A percentile compares a stretch with the other conserved stretches of the same genome.
These are phyloP conservation scores for Cladophialophora immunda DNA, from an alignment of 2,329 filamentous ascomycete species.

Conservation along the genomic window DNA sequence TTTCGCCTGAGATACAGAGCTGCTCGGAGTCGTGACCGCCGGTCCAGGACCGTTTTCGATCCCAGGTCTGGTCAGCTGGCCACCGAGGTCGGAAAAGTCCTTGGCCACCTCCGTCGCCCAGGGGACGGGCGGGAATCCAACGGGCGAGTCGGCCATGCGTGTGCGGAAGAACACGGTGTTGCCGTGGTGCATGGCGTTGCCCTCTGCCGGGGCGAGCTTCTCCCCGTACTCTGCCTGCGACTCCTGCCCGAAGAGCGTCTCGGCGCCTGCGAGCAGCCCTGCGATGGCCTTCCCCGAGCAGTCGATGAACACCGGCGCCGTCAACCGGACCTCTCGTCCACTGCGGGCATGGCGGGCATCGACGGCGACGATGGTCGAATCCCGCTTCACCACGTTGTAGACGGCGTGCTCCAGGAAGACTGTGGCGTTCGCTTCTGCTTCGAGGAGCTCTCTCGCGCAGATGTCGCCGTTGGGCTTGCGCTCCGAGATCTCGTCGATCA, in stretches of 20 bases:
- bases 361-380: slow-evolving; percentile 12
- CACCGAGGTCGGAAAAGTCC: slow-evolving; percentile 20
- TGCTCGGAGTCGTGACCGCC: neutral
- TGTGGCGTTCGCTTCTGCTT: slow-evolving; percentile 17
- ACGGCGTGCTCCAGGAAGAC: slow-evolving; percentile 23
- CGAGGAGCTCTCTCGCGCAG: slow-evolving; percentile 12
- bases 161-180: slow-evolving; percentile 29
- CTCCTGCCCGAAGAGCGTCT: slow-evolving; percentile 26
- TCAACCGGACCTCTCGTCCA: slow-evolving; percentile 18
- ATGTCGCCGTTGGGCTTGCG: slow-evolving; percentile 23
- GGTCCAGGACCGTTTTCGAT: slow-evolving; percentile 20
- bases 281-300: slow-evolving; percentile 21
- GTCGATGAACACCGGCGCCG: slow-evolving; percentile 20
- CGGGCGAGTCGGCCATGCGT: slow-evolving; percentile 2
- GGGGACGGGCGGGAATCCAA: slow-evolving; percentile 18
- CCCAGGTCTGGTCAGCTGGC: slow-evolving; percentile 15
- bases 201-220: slow-evolving; percentile 62
- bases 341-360: slow-evolving; percentile 23
- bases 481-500: slow-evolving; percentile 21
- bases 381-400: neutral
- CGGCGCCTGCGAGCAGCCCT: slow-evolving; percentile 10
- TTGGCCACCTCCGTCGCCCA: slow-evolving; percentile 25
- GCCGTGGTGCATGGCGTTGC: slow-evolving; percentile 37
- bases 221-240: slow-evolving; percentile 69
- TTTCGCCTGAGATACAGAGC: neutral